Conservation (phyloP, 345 rosid species). For the Aurinia saxatilis region DNA sequence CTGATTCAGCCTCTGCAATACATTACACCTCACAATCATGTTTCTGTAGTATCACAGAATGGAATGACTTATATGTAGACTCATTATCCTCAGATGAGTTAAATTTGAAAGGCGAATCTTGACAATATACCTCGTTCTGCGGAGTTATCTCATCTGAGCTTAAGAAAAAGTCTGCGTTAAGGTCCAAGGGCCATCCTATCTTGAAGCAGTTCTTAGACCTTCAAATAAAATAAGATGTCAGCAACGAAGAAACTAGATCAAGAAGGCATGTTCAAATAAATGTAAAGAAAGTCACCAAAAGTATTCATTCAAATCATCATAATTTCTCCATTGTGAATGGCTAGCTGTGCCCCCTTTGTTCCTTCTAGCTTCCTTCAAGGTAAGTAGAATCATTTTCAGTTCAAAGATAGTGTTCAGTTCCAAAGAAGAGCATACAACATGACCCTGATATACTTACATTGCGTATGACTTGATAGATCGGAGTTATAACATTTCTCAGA, state of each 20-base stretch:
- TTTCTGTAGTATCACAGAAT: slow-evolving; percentile 8
- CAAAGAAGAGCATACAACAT: background rate
- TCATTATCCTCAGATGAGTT: background rate
- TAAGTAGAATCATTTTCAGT: slow-evolving; percentile 23
- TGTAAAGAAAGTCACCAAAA: slow-evolving; percentile 54
- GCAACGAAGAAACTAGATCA: slow-evolving; percentile 11
- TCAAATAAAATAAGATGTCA: slow-evolving; percentile 1
- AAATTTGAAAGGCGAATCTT: background rate
- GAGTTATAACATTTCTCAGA: slow-evolving; percentile 64
- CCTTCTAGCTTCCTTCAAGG: slow-evolving; percentile 70
- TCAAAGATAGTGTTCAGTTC: background rate
- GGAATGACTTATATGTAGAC: background rate
- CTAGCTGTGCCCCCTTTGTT: slow-evolving; percentile 79
- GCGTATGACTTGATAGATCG: slow-evolving; percentile 66
- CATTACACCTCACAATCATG: background rate
- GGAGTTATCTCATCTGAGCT: slow-evolving; percentile 36
- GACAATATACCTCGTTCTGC: slow-evolving; percentile 38
- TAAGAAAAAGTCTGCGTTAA: slow-evolving; percentile 56
- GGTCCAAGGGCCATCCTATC: slow-evolving; percentile 69
- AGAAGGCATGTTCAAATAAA: background rate
- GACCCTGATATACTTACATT: slow-evolving; percentile 38
- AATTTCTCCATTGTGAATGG: slow-evolving; percentile 96
- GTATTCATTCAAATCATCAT: slow-evolving; percentile 94
- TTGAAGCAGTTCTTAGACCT: slow-evolving; percentile 73
- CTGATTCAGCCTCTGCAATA: slow-evolving; percentile 53